These are phyloP conservation scores for Berberis vulgaris DNA, from an alignment of 164 flowering plant species.

Conservation along the genomic window DNA sequence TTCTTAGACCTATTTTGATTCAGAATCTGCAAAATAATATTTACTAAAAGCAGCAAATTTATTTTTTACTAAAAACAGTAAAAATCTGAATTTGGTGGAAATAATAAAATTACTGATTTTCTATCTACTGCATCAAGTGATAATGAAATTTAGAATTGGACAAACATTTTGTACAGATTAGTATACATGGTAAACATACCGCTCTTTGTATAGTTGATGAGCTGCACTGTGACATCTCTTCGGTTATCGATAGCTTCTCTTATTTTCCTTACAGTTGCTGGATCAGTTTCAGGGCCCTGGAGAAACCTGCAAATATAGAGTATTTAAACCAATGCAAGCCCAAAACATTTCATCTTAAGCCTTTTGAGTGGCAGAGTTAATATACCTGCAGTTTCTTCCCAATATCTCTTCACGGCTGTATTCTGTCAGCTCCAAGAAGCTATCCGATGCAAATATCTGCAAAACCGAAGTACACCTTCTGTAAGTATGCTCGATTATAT, in stretches of 20 bases:
- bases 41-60: too few relatives aligned
- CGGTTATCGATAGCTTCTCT: constrained; percentile 80
- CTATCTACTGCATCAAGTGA: too few relatives aligned
- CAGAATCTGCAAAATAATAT: too few relatives aligned
- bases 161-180: too few relatives aligned
- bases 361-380: background rate
- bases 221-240: constrained; percentile 92
- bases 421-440: constrained; percentile 97
- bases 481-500: background rate
- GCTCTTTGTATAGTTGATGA: constrained; percentile 90
- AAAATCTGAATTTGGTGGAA: too few relatives aligned
- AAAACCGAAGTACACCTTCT: background rate
- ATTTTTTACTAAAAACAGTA: too few relatives aligned
- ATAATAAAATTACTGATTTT: too few relatives aligned
- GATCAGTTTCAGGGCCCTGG: constrained; percentile 99
- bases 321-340: background rate
- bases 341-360: background rate
- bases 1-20: too few relatives aligned
- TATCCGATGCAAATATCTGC: constrained; percentile 98
- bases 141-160: too few relatives aligned
- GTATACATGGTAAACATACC: constrained; percentile 38
- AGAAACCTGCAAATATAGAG: constrained; percentile 52
- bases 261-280: constrained; percentile 79
- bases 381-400: constrained; percentile 95
- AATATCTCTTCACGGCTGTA: constrained; percentile 95